A percentile compares a stretch with the other conserved stretches of the same genome.
phyloP scores from a whole-genome alignment of 73 alveolate species.

The Paramecium sexaurelia region DNA sequence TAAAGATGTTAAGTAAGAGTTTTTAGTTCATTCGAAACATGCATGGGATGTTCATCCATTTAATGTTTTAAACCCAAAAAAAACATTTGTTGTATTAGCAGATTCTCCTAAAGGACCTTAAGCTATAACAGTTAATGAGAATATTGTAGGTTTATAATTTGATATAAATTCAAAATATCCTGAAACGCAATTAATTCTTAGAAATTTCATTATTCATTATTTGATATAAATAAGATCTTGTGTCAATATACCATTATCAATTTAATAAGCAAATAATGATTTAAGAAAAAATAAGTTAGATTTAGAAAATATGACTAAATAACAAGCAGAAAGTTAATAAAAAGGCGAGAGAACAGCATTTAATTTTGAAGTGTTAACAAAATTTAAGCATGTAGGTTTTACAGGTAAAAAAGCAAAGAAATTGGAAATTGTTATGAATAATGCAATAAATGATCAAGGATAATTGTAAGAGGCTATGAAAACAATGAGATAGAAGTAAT shows the following conservation, averaged over 20 bases:
- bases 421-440: conserved; percentile 45
- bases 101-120: conserved; percentile 59
- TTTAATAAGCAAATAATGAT: conserved; percentile 26
- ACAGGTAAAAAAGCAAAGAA: conserved; percentile 42
- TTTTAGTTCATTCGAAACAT: conserved; percentile 60
- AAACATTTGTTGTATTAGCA: conserved; percentile 58
- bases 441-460: conserved; percentile 51
- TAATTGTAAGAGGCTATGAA: conserved; percentile 22
- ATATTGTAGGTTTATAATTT: conserved; percentile 38
- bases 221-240: conserved; percentile 15
- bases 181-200: neutral
- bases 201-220: conserved; percentile 23
- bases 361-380: conserved; percentile 52
- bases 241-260: neutral
- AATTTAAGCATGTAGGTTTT: conserved; percentile 53
- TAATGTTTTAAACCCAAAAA: conserved; percentile 56
- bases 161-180: conserved; percentile 47
- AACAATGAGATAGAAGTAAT: conserved; percentile 17
- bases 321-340: conserved; percentile 15
- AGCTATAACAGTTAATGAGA: neutral
- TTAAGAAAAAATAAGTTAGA: conserved; percentile 42
- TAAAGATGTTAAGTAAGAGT: conserved; percentile 45
- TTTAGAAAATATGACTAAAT: conserved; percentile 42
- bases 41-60: conserved; percentile 66
- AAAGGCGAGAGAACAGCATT: conserved; percentile 3